A percentile compares a stretch with the other conserved stretches of the same genome.
Conservation (phyloP, 2,329 filamentous ascomycete genomes). For the Aureobasidium uvarum region DNA sequence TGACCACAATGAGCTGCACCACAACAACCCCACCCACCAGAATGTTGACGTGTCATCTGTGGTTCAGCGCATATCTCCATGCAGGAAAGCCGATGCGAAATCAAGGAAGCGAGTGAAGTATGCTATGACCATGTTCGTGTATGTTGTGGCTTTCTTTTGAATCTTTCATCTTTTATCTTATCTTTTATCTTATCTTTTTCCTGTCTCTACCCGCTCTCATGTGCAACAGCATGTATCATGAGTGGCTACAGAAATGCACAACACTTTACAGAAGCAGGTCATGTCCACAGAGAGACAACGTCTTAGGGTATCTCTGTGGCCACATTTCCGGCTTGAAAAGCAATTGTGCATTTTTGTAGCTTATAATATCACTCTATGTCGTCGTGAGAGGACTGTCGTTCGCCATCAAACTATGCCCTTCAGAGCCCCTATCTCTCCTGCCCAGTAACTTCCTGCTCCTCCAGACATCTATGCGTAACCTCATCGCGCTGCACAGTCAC, state of each 20-base stretch:
- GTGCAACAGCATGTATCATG: neutral
- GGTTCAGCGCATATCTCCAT: neutral
- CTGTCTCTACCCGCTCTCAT: neutral
- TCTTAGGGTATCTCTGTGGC: neutral
- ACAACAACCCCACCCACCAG: neutral
- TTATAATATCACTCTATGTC: neutral
- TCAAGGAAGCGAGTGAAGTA: neutral
- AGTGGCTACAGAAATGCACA: neutral
- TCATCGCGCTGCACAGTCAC: neutral
- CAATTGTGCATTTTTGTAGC: neutral
- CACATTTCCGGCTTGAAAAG: neutral
- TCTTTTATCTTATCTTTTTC: neutral
- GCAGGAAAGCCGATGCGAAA: neutral
- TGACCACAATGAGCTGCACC: neutral
- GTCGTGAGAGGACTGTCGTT: neutral
- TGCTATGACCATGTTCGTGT: neutral
- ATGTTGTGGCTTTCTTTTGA: neutral
- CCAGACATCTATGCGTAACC: neutral
- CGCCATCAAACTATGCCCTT: neutral
- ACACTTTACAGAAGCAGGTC: neutral
- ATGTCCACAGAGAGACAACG: neutral
- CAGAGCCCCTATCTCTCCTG: neutral
- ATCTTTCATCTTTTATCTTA: neutral
- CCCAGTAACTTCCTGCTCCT: neutral
- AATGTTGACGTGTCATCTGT: neutral